Evolutionary conservation across 2,329 filamentous ascomycete species (phyloP).

Genomic region (Diaporthe citrichinensis): DNA sequence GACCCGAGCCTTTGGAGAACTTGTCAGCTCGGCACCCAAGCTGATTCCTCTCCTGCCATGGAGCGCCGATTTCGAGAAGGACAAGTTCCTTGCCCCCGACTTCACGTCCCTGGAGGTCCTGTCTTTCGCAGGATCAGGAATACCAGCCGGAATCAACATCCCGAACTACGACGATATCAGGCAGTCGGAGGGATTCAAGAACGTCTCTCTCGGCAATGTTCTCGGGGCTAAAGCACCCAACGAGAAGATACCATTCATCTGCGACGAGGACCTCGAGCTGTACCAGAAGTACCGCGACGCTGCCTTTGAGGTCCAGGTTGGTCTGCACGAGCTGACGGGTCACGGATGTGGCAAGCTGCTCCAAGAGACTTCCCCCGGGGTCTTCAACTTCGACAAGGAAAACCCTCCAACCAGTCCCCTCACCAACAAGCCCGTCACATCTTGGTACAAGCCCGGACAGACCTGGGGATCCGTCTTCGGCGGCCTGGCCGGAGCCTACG

Average conservation of each 20-base stretch:
- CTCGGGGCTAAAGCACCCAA: conserved; percentile 91
- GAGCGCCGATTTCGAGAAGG: conserved; percentile 92
- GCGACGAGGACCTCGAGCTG: conserved; percentile 80
- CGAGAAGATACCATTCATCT: conserved; percentile 93
- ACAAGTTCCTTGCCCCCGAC: conserved; percentile 94
- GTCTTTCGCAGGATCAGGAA: conserved; percentile 80
- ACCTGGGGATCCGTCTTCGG: conserved; percentile 97
- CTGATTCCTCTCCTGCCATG: conserved; percentile 94
- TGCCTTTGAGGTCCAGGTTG: conserved; percentile 96
- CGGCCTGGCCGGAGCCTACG: conserved; percentile 87
- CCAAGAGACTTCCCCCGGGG: conserved; percentile 85
- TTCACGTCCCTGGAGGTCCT: conserved; percentile 96
- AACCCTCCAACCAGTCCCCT: conserved; percentile 88
- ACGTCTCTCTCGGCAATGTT: conserved; percentile 93
- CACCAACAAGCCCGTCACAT: conserved; percentile 81
- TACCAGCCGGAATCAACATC: conserved; percentile 78
- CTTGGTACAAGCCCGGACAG: conserved; percentile 95
- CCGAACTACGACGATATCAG: conserved; percentile 83
- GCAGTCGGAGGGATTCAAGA: conserved; percentile 90
- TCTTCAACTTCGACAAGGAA: conserved; percentile 88
- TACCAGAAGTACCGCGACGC: conserved; percentile 88
- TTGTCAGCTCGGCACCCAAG: conserved; percentile 84
- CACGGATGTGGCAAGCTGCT: conserved; percentile 95
- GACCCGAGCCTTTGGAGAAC: conserved; percentile 86
- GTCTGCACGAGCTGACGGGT: conserved; percentile 87